Evolutionary conservation across 805 yeast genomes (phyloP).

Genomic region (Danielia oregonensis): DNA sequence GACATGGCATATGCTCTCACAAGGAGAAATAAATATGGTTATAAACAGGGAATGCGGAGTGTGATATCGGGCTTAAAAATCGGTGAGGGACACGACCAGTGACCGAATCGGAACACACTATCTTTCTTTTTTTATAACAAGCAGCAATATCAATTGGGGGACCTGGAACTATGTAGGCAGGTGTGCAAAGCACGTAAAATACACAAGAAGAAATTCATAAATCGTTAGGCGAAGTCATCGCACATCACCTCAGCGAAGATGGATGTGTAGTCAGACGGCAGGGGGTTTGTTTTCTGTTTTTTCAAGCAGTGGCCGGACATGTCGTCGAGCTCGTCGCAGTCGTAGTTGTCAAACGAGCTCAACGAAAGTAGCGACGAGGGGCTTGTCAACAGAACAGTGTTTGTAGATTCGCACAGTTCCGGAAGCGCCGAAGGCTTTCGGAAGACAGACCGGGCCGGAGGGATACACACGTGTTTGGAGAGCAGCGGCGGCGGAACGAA

Average conservation of each 20-base stretch:
- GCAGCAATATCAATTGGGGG: too few species aligned
- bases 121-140: too few species aligned
- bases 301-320: constrained; percentile 11
- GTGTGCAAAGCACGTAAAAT: neutral
- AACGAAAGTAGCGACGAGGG: constrained; percentile 35
- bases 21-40: too few species aligned
- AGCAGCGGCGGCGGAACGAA: constrained; percentile 15
- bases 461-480: constrained; percentile 5
- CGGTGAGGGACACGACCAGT: too few species aligned
- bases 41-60: too few species aligned
- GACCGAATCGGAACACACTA: too few species aligned
- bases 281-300: constrained; percentile 14
- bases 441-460: too few species aligned
- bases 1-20: constrained; percentile 8
- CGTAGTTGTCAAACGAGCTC: constrained; percentile 24
- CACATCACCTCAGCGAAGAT: constrained; percentile 19
- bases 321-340: constrained; percentile 13
- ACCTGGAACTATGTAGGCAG: too few species aligned
- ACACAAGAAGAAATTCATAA: neutral
- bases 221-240: constrained; percentile 13
- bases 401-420: constrained; percentile 5
- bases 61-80: too few species aligned
- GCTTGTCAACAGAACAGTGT: constrained; percentile 25
- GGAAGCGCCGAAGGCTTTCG: constrained; percentile 1
- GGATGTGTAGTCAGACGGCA: constrained; percentile 12